Evolutionary conservation across 768 basidiomycete species (phyloP), one percentile per base, ranked within the genome.

Genomic region (Serendipita sp.): DNA sequence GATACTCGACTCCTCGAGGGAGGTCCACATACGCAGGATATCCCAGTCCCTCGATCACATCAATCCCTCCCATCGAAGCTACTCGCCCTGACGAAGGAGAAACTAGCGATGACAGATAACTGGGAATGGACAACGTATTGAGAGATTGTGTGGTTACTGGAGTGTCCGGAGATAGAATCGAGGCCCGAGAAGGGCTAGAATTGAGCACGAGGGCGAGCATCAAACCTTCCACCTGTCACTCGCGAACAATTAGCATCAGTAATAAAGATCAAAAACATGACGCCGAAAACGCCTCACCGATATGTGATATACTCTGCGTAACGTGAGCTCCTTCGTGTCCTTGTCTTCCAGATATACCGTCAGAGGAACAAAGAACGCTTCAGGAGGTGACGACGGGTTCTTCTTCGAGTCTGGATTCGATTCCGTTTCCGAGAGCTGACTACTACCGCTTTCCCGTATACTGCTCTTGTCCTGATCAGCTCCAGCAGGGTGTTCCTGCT

Each of bases 11-110:
- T 9, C 53, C 53, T 24, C 30, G 53, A 26, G 53, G 53, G 7
- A 58, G 53, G 31, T 58, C 53, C 9, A 33, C 31, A 33, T 58
- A 58, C 30, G 53, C 53, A 58, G 53, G 53, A 58, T 58, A 58
- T 22, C 53, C 53, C 17, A 58, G 24, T n/a, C 53, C 53, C 31
- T 58, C 53, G 24, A 28, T 33, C 4, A 58, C 53, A 11, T 58
- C 53, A 24, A 58, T n/a, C 3, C 20, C 53, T 3, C 22, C 53
- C 22, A 31, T 20, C 9, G 53, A 58, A 28, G 53, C 53, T 20
- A 58, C 11, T 9, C 53, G 53, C 7, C 53, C 11, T 28, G 53
- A 58, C 11, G 22, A 17, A 48, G 45, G n/a, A 20, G 45, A 20
- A 9, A n/a, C 26, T 5, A 48, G 34, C 7, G 14, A 38, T 14